Base-by-base conservation (phyloP, 2,329 filamentous ascomycete genomes). In the Lomentospora prolificans region DNA sequence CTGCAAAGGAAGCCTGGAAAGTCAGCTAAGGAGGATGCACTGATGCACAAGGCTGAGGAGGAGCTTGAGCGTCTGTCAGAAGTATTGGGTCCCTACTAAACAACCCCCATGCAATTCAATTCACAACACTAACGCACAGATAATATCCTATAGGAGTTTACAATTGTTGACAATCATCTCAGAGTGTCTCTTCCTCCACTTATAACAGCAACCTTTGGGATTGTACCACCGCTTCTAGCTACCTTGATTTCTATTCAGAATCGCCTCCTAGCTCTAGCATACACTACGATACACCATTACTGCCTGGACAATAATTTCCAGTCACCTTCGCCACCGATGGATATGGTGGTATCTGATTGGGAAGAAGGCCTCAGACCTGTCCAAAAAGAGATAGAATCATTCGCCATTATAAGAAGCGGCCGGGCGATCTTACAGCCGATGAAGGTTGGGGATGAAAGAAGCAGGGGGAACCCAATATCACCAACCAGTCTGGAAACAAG, bases 201-300 rank as follows among this genome's bases (percentile, higher is more conserved):
- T 7, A 81, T 91, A 54, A 72, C 79, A 3, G 84, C 86, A 8
- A 78, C 85, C 3, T 89, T 90, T 65, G 85, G 79, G 24, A 73
- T 95, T n/a, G 76, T 92, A 10, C 87, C 88, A 27, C 81, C 83
- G 54, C 74, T 95, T 19, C 76, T 91, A 9, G 77, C 79, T 41
- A 78, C 79, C 33, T 85, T 91, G 64, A 82, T 92, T 48, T 76
- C 86, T 64, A 83, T 90, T 27, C 89, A 92, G 67, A 90, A 90
- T 66, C 81, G 83, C 50, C 74, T 94, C 53, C 80, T 94, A 4
- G 89, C 84, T 0, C 77, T 90, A 59, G 84, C 89, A 62, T 94
- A 94, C 69, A 94, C 89, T 1, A 77, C 83, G 3, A 72, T 92
- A 5, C 84, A 90, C 65, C 82, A 80, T 57, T 94, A 86, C 68